phyloP scores from a whole-genome alignment of 2,329 filamentous ascomycete genomes.

The Penicillium expansum region DNA sequence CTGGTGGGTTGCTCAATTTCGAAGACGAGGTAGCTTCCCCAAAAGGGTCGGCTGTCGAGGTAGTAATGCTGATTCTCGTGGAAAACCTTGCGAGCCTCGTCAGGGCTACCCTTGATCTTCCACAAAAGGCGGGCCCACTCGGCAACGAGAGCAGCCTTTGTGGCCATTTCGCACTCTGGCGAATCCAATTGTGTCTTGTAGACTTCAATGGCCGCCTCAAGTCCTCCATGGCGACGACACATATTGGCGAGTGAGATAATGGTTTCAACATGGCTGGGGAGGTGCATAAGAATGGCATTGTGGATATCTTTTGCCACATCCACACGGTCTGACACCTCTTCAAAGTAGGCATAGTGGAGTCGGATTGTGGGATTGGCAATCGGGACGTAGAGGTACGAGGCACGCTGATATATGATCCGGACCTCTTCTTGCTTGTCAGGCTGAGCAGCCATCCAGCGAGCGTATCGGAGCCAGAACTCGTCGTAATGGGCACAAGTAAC shows the following conservation, averaged over 20 bases:
- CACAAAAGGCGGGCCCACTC: slow-evolving; percentile 86
- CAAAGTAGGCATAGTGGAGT: slow-evolving; percentile 90
- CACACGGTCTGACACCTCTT: slow-evolving; percentile 75
- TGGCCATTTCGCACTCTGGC: slow-evolving; percentile 67
- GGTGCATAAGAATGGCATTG: slow-evolving; percentile 68
- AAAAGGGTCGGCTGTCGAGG: slow-evolving; percentile 81
- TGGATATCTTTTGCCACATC: slow-evolving; percentile 83
- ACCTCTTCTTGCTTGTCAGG: slow-evolving; percentile 81
- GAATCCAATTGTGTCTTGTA: slow-evolving; percentile 79
- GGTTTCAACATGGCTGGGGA: slow-evolving; percentile 82
- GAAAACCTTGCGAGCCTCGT: slow-evolving; percentile 82
- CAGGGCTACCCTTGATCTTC: slow-evolving; percentile 77
- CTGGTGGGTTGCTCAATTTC: slow-evolving; percentile 79
- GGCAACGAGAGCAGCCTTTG: slow-evolving; percentile 81
- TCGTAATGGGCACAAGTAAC: slow-evolving; percentile 94
- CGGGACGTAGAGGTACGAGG: slow-evolving; percentile 79
- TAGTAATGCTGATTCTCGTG: slow-evolving; percentile 79
- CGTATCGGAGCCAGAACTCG: slow-evolving; percentile 97
- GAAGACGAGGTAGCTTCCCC: slow-evolving; percentile 83
- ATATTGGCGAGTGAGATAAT: slow-evolving; percentile 86
- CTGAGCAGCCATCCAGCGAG: slow-evolving; percentile 85
- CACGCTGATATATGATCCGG: slow-evolving; percentile 86
- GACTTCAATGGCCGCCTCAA: slow-evolving; percentile 79
- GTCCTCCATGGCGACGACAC: slow-evolving; percentile 74
- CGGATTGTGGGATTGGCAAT: slow-evolving; percentile 80